Percentiles rank a stretch among this genome's conserved stretches.
These are phyloP conservation scores for Phytophthora pini DNA, from an alignment of 352 stramenopile genomes.

Conservation along the genomic window DNA sequence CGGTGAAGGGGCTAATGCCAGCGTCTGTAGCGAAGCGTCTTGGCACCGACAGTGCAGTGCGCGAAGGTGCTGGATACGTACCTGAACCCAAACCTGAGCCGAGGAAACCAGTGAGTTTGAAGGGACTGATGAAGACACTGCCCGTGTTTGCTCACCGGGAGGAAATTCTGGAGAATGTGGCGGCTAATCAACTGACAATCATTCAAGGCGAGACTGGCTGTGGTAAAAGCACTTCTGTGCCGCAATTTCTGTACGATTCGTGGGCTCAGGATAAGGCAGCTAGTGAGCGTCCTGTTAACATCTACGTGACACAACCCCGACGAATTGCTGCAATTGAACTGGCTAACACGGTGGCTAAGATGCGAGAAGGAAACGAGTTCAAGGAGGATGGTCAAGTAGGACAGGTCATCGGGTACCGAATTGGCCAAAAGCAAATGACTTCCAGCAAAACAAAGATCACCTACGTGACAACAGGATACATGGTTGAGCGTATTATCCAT, in stretches of 20 bases:
- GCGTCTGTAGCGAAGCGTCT: constrained; percentile 49
- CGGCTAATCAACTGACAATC: constrained; percentile 88
- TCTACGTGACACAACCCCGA: constrained; percentile 96
- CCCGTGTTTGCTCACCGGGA: constrained; percentile 90
- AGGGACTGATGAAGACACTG: constrained; percentile 73
- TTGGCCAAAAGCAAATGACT: constrained; percentile 92
- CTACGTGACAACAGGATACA: constrained; percentile 98
- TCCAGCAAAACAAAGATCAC: constrained; percentile 93
- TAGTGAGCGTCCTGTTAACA: constrained; percentile 80
- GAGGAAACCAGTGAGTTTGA: constrained; percentile 39
- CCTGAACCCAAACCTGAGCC: constrained; percentile 8
- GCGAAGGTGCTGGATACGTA: constrained; percentile 21
- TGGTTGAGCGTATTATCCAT: constrained; percentile 95
- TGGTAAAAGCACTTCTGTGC: constrained; percentile 96
- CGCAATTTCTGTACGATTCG: constrained; percentile 92
- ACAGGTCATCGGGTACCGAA: constrained; percentile 79
- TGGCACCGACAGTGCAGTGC: constrained; percentile 32
- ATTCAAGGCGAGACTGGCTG: constrained; percentile 95
- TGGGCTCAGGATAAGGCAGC: constrained; percentile 40
- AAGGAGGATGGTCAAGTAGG: constrained; percentile 66
- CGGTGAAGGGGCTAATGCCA: constrained; percentile 46
- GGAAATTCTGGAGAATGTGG: constrained; percentile 87
- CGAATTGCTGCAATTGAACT: constrained; percentile 93
- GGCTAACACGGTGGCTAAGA: constrained; percentile 92
- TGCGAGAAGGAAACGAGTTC: constrained; percentile 87